Conservation (phyloP, 169 alveolate species). For the Eimeria maxima region DNA sequence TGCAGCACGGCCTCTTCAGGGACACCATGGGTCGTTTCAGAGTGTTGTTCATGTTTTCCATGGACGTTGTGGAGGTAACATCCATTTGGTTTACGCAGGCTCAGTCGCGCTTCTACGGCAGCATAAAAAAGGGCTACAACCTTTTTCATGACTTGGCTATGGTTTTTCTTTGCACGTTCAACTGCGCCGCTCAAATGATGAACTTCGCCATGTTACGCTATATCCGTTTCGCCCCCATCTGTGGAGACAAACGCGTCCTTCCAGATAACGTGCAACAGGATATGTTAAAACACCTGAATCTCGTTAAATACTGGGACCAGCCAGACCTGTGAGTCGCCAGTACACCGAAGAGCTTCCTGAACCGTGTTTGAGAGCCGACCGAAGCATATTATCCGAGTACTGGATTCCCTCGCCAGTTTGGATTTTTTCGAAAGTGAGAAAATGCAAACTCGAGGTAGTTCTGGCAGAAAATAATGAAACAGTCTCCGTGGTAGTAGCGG, state of each 20-base stretch:
- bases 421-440: neutral
- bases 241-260: constrained; percentile 76
- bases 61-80: constrained; percentile 68
- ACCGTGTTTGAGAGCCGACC: neutral
- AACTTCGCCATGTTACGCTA: constrained; percentile 79
- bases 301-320: constrained; percentile 63
- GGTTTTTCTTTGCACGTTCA: constrained; percentile 63
- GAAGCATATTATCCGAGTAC: neutral
- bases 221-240: constrained; percentile 78
- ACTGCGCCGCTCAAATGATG: constrained; percentile 75
- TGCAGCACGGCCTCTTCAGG: constrained; percentile 80
- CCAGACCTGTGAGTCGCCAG: constrained; percentile 26
- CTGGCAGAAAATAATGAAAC: neutral
- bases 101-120: constrained; percentile 73
- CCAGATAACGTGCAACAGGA: constrained; percentile 77
- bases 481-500: neutral
- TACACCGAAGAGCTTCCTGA: neutral
- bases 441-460: neutral
- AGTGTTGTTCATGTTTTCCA: constrained; percentile 68
- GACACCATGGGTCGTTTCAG: constrained; percentile 76
- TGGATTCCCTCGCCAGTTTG: neutral
- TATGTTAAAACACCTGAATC: constrained; percentile 76
- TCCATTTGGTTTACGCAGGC: constrained; percentile 65
- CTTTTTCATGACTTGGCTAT: constrained; percentile 71
- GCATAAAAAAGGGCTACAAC: constrained; percentile 79